Evolutionary conservation across 1,284 basidiomycete genomes (phyloP).

Genomic region (Apiotrichum akiyoshidainum): DNA sequence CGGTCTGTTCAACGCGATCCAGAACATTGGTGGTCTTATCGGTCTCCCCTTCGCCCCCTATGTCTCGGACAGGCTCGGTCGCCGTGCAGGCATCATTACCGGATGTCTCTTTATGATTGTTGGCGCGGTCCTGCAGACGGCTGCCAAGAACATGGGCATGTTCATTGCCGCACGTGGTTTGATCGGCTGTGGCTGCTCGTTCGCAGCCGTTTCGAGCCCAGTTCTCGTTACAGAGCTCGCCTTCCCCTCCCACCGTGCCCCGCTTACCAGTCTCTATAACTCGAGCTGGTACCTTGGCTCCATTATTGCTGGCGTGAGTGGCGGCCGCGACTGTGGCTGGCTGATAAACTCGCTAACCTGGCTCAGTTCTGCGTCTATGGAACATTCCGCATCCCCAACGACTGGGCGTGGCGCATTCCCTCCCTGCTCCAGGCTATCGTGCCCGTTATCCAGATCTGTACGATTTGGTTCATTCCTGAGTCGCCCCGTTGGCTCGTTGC

Average conservation of each 20-base stretch:
- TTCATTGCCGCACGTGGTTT: constrained; percentile 58
- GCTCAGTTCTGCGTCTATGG: constrained; percentile 17
- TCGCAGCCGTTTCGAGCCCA: constrained; percentile 57
- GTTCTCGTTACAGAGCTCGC: constrained; percentile 72
- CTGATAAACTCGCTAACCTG: not conserved
- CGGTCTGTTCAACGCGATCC: constrained; percentile 33
- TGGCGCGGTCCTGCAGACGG: constrained; percentile 36
- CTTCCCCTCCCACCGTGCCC: constrained; percentile 71
- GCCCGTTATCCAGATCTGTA: constrained; percentile 31
- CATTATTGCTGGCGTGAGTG: constrained; percentile 9
- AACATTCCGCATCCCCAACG: constrained; percentile 33
- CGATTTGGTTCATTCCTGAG: constrained; percentile 25
- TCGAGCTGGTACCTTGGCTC: constrained; percentile 24
- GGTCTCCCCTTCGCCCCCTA: constrained; percentile 35
- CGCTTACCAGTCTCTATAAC: constrained; percentile 36
- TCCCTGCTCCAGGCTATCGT: constrained; percentile 51
- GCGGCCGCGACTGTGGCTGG: not conserved
- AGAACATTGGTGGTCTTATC: constrained; percentile 27
- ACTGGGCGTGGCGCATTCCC: constrained; percentile 49
- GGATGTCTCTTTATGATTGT: constrained; percentile 29
- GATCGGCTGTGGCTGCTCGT: constrained; percentile 60
- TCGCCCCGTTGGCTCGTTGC: constrained; percentile 30
- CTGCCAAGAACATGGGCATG: constrained; percentile 63
- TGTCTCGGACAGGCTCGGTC: constrained; percentile 23
- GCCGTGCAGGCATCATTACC: constrained; percentile 45